Evolutionary conservation across 176 grass and related monocot genomes (phyloP), one percentile per base, ranked within the genome.

Genomic region (Eragrostis curvula): DNA sequence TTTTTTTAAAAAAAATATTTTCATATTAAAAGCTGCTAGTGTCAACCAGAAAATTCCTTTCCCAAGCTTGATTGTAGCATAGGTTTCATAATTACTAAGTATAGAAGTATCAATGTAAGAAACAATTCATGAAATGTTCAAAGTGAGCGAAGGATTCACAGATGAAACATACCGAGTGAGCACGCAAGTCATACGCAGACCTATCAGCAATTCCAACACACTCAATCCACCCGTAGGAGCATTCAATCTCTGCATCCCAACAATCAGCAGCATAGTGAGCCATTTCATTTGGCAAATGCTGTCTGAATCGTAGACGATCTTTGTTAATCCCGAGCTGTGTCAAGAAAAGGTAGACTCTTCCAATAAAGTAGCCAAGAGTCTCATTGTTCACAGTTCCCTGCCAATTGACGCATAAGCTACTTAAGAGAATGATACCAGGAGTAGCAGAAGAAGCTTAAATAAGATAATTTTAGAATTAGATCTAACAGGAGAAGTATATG

Each of bases 141-240:
- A 66, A 51, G 7, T 56, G 43, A 46, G 27, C 12, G 8, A 56
- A 9, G 3, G 16, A 66, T 71, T 27, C 27, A 73, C 74, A 68
- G 9, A 21, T 50, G 17, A 74, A 46, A 56, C 84, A 70, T 92
- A 95, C 95, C 60, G 96, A 93, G 79, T 98, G 96, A 36, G 96
- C 96, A 58, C 66, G 76, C 77, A 98, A 71, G 66, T 98, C 96
- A 79, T 93, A 93, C 21, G 90, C 92, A 81, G 96, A 98, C 57
- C 96, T 98, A 85, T 98, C 96, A 86, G 96, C 96, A 88, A 98
- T 98, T 78, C 96, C 96, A 86, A 98, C 96, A 82, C 96, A 98
- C 75, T 98, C 92, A 57, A 97, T 97, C 95, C 95, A 97, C 24
- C 95, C 95, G 78, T 94, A 94, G 5, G 95, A 97, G 81, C 95